Percentiles rank a stretch among this genome's conserved stretches.
Conservation (phyloP, 805 yeast species). For the Ogataea zsoltii region DNA sequence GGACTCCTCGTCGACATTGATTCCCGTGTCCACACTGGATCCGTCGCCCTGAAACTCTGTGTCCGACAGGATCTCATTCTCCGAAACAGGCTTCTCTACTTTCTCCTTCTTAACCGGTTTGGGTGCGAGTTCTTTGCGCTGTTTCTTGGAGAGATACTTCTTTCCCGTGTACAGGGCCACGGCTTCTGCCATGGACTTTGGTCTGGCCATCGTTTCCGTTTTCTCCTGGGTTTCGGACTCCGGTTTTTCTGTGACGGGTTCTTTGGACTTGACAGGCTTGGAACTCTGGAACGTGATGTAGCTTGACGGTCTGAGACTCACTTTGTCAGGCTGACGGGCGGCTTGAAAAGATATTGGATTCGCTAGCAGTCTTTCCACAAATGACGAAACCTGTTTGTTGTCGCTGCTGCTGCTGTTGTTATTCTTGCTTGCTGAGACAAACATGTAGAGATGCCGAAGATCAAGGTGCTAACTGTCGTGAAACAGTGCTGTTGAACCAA, state of each 20-base stretch:
- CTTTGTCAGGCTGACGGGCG: constrained; percentile 56
- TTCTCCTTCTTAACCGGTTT: constrained; percentile 21
- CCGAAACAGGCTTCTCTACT: neutral
- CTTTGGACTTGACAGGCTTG: constrained; percentile 6
- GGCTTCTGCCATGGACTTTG: constrained; percentile 57
- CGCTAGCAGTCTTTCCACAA: constrained; percentile 60
- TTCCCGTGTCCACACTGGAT: constrained; percentile 5
- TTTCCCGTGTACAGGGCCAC: constrained; percentile 59
- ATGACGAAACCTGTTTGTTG: constrained; percentile 41
- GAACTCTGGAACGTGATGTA: constrained; percentile 43
- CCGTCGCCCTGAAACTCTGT: constrained; percentile 10
- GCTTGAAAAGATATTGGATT: constrained; percentile 64
- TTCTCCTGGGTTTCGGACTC: constrained; percentile 5
- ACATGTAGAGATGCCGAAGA: neutral
- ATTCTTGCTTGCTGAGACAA: constrained; percentile 6
- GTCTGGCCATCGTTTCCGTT: constrained; percentile 28
- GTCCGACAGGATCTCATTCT: constrained; percentile 11
- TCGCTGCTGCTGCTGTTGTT: constrained; percentile 7
- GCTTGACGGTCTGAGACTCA: constrained; percentile 45
- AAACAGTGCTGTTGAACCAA: neutral
- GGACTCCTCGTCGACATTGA: constrained; percentile 27
- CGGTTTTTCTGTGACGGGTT: neutral
- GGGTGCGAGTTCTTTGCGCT: constrained; percentile 34
- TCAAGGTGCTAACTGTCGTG: neutral
- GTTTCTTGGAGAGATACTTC: constrained; percentile 50